Base-by-base conservation (phyloP, 139 green algal genomes). In the Protoeuglena noctilucae region DNA sequence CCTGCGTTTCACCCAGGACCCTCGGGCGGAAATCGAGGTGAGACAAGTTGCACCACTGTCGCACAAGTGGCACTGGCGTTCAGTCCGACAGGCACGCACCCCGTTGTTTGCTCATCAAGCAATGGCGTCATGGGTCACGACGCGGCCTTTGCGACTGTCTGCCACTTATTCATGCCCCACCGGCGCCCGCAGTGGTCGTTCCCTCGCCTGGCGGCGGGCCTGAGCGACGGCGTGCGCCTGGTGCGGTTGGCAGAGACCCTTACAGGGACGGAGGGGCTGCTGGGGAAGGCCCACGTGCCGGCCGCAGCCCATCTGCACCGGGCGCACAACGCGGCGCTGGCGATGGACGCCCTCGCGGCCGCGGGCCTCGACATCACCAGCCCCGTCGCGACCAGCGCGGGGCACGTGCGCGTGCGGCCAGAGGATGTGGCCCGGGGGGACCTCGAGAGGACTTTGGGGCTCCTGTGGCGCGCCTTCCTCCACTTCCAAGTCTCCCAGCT, bases 151-250 rank as follows among this genome's bases (percentile, higher is more conserved):
- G n/a, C n/a, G n/a, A n/a, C n/a, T n/a, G n/a, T n/a, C n/a, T n/a
- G n/a, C n/a, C n/a, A n/a, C n/a, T n/a, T n/a, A n/a, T n/a, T n/a
- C n/a, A n/a, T n/a, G n/a, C n/a, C n/a, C n/a, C n/a, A n/a, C n/a
- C n/a, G n/a, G n/a, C n/a, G n/a, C n/a, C n/a, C n/a, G n/a, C n/a
- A n/a, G n/a, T n/a, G n/a, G n/a, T n/a, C n/a, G n/a, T n/a, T n/a
- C n/a, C n/a, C n/a, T n/a, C n/a, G n/a, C 41, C 43, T 61, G 24
- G 43, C 40, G 16, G 25, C 19, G 24, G 54, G 53, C 43, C 5
- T 61, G 54, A 40, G 54, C 18, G 54, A 61, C 43, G 54, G 54
- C 40, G 9, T 61, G 41, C 54, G 54, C 3, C 41, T 61, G 3
- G 41, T 24, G 27, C 54, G 54, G 4, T 27, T 61, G 17, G 27